A percentile compares a stretch with the other conserved stretches of the same genome.
Evolutionary conservation across 352 stramenopile genomes (phyloP).

Genomic region (Lagenidium giganteum): DNA sequence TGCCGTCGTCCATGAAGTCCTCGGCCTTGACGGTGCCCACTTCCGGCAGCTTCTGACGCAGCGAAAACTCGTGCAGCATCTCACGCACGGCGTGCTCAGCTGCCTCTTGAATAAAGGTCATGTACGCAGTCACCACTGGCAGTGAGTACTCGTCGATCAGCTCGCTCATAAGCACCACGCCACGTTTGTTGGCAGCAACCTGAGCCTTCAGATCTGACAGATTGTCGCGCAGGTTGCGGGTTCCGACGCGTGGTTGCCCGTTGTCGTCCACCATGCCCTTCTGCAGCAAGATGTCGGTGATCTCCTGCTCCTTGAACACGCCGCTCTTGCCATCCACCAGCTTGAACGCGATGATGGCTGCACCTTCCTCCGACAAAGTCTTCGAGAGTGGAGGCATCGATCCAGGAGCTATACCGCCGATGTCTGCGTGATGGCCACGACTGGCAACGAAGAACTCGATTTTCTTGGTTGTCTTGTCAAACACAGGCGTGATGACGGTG

Average conservation of each 20-base stretch:
- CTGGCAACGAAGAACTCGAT: slow-evolving; percentile 99
- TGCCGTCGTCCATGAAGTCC: slow-evolving; percentile 99
- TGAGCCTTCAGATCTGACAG: slow-evolving; percentile 97
- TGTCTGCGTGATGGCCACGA: slow-evolving; percentile 97
- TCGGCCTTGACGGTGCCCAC: slow-evolving; percentile 88
- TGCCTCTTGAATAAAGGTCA: slow-evolving; percentile 97
- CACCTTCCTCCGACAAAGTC: slow-evolving; percentile 95
- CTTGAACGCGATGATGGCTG: slow-evolving; percentile 99
- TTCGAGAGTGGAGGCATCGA: slow-evolving; percentile 96
- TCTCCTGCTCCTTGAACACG: slow-evolving; percentile 96
- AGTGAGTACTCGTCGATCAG: slow-evolving; percentile 95
- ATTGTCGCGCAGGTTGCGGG: slow-evolving; percentile 97
- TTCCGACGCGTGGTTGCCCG: slow-evolving; percentile 87
- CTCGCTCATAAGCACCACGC: slow-evolving; percentile 93
- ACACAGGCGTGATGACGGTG: slow-evolving; percentile 99
- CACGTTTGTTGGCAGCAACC: slow-evolving; percentile 97
- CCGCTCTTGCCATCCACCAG: slow-evolving; percentile 92
- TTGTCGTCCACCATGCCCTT: slow-evolving; percentile 81
- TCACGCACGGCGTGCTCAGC: slow-evolving; percentile 93
- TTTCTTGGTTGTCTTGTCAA: slow-evolving; percentile 82
- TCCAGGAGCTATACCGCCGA: slow-evolving; percentile 95
- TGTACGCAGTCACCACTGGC: slow-evolving; percentile 95
- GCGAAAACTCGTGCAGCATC: slow-evolving; percentile 95
- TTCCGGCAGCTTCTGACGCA: slow-evolving; percentile 62
- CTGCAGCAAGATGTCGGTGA: slow-evolving; percentile 93